Percentiles rank a stretch among this genome's conserved stretches.
Conservation (phyloP, 78 protist species). For the Protostelium mycophagum region DNA sequence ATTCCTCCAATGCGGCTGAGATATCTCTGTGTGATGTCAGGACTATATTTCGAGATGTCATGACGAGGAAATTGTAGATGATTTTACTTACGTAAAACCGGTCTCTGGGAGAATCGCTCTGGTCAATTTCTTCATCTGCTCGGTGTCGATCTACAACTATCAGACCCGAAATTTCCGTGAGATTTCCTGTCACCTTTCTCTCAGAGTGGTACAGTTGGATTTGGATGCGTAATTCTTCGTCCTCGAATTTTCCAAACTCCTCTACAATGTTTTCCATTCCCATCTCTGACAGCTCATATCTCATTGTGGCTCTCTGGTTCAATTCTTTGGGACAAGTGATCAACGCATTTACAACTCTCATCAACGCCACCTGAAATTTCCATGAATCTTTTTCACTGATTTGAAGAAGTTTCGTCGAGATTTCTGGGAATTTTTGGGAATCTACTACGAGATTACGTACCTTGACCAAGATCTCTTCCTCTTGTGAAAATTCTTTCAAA, state of each 20-base stretch:
- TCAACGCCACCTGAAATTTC: neutral
- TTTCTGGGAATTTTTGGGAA: neutral
- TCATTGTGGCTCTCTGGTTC: neutral
- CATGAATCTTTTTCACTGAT: too few species aligned
- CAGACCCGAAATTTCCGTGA: neutral
- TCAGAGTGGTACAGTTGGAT: neutral
- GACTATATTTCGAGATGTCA: too few species aligned
- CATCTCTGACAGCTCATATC: neutral
- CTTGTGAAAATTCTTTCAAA: neutral
- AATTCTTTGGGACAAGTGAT: neutral
- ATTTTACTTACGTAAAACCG: too few species aligned
- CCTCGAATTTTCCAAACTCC: neutral
- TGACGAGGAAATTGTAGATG: too few species aligned
- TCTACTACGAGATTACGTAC: neutral
- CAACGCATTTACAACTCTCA: neutral
- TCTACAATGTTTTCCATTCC: neutral
- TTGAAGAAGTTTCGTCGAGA: too few species aligned
- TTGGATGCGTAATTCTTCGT: neutral
- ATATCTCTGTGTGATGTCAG: too few species aligned
- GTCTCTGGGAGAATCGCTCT: neutral
- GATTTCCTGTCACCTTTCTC: neutral
- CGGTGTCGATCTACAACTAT: neutral
- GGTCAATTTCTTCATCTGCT: neutral
- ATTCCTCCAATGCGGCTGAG: neutral
- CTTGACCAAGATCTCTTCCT: neutral